These are phyloP conservation scores for Chrysanthemum lavandulifolium DNA, from an alignment of 129 eudicot species.

Conservation along the genomic window DNA sequence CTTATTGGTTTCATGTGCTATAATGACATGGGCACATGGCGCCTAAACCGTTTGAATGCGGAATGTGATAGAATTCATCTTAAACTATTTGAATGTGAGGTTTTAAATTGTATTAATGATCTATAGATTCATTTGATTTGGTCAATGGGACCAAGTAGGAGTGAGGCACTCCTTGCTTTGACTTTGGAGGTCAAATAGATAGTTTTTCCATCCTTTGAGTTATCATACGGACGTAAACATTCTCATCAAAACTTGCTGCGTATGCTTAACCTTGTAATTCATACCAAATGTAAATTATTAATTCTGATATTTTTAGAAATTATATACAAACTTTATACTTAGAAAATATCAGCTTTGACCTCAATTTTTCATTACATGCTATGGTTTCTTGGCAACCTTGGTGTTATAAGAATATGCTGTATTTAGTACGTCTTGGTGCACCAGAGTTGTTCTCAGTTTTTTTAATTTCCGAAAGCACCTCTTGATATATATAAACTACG, in stretches of 20 bases:
- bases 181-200: constrained; percentile 19
- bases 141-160: neutral
- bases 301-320: neutral
- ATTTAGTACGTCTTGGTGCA: neutral
- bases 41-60: too few species aligned
- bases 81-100: too few species aligned
- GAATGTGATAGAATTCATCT: too few species aligned
- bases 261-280: neutral
- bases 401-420: neutral
- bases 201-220: neutral
- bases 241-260: neutral
- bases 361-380: neutral
- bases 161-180: constrained; percentile 3
- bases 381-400: neutral
- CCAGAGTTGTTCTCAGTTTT: too few species aligned
- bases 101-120: too few species aligned
- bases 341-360: neutral
- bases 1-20: too few species aligned
- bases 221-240: neutral
- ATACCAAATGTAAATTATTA: neutral
- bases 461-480: too few species aligned
- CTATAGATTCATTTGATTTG: neutral
- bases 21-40: too few species aligned
- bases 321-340: neutral
- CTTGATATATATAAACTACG: neutral